A percentile compares a stretch with the other conserved stretches of the same genome.
phyloP scores from a whole-genome alignment of 2,329 filamentous ascomycete species.

The Aureobasidium zeae region DNA sequence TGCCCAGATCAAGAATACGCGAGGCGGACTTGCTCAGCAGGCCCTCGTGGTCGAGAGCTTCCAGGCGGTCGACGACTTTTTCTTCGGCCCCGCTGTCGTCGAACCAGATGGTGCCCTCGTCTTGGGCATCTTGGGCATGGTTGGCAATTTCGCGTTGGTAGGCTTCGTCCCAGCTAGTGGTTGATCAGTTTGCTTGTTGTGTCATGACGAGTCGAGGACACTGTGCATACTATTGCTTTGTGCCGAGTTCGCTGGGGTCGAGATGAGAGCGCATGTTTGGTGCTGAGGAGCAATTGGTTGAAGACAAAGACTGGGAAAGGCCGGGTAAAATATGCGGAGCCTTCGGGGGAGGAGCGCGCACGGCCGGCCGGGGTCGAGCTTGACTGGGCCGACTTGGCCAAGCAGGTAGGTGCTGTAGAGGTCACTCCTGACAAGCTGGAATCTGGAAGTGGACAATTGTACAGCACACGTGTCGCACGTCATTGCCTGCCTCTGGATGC shows the following conservation, averaged over 20 bases:
- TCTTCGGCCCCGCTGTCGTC: conserved; percentile 81
- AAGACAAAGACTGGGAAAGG: not conserved
- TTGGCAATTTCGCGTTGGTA: conserved; percentile 65
- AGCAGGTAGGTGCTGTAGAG: no score
- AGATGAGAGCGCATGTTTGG: conserved; percentile 15
- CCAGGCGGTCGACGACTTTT: conserved; percentile 60
- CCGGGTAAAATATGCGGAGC: no score
- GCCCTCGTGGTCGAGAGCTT: conserved; percentile 42
- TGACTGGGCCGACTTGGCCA: no score
- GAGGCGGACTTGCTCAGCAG: conserved; percentile 40
- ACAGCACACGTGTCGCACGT: no score
- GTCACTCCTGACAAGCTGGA: no score
- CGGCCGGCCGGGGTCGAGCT: no score
- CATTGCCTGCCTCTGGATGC: no score
- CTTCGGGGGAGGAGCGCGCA: not conserved
- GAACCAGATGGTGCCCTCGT: conserved; percentile 93
- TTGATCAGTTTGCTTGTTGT: conserved; percentile 10
- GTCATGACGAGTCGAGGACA: conserved; percentile 21
- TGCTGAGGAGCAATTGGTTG: not conserved
- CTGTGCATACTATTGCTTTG: conserved; percentile 86
- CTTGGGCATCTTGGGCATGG: conserved; percentile 59
- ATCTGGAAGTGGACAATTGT: no score
- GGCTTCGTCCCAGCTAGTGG: conserved; percentile 46
- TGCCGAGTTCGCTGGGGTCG: conserved; percentile 59
- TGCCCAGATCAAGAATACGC: conserved; percentile 76